These are phyloP conservation scores for Lachnum nothofagi DNA, from an alignment of 2,329 filamentous ascomycete species.

Conservation along the genomic window DNA sequence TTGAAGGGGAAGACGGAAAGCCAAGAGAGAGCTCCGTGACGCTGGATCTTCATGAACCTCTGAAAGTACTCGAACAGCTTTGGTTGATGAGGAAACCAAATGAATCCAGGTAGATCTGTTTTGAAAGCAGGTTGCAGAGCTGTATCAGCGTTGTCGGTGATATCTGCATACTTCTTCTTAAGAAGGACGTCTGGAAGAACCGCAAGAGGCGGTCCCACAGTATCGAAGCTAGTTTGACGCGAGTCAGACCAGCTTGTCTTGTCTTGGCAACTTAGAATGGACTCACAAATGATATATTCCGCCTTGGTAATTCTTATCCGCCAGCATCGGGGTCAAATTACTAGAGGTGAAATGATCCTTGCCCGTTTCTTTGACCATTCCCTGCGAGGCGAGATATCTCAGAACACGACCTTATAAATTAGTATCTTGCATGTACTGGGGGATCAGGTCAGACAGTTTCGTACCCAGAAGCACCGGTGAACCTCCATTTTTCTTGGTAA, in stretches of 20 bases:
- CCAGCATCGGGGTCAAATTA: constrained; percentile 27
- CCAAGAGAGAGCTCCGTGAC: not conserved
- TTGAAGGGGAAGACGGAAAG: constrained; percentile 3
- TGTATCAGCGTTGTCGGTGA: constrained; percentile 5
- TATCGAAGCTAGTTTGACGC: constrained; percentile 17
- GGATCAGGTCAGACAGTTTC: not conserved
- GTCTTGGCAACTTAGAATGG: no score
- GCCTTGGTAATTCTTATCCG: constrained; percentile 27
- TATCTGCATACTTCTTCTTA: constrained; percentile 18
- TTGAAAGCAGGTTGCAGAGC: constrained; percentile 7
- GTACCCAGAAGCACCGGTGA: constrained; percentile 25
- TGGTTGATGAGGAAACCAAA: constrained; percentile 7
- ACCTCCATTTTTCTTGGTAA: constrained; percentile 25
- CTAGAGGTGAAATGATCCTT: constrained; percentile 30
- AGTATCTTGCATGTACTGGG: not conserved
- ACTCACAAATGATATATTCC: constrained; percentile 25
- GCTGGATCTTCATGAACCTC: constrained; percentile 8
- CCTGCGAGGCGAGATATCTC: constrained; percentile 32
- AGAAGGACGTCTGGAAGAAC: constrained; percentile 31
- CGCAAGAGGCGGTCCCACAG: constrained; percentile 24
- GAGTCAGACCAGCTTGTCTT: not conserved
- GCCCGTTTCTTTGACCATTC: constrained; percentile 29
- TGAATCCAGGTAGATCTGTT: constrained; percentile 9
- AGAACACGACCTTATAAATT: constrained; percentile 31
- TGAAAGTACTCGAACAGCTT: constrained; percentile 5